Conservation (phyloP, 805 yeast species). For the Wickerhamomyces kurtzmanii region DNA sequence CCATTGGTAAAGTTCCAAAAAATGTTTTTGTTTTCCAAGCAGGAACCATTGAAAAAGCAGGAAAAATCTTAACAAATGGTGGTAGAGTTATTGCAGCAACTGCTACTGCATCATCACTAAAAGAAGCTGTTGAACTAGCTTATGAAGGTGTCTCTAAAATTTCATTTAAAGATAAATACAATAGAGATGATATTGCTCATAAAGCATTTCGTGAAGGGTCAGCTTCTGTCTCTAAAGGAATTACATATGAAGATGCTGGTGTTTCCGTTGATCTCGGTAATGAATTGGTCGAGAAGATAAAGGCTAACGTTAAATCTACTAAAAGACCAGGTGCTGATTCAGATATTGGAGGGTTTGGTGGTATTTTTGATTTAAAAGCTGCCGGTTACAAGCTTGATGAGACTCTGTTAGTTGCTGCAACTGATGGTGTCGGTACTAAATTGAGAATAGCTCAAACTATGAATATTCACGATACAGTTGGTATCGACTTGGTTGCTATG, state of each 20-base stretch:
- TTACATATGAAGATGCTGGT: conserved; percentile 94
- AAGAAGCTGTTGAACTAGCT: conserved; percentile 78
- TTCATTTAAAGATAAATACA: conserved; percentile 64
- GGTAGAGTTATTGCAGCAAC: conserved; percentile 97
- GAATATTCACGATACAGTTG: conserved; percentile 92
- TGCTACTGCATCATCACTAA: conserved; percentile 67
- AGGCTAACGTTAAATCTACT: conserved; percentile 84
- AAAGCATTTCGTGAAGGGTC: conserved; percentile 69
- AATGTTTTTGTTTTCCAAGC: conserved; percentile 82
- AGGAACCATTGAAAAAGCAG: conserved; percentile 59
- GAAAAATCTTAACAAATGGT: conserved; percentile 73
- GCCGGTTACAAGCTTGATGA: conserved; percentile 77
- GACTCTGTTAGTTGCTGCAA: conserved; percentile 88
- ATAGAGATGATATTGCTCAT: conserved; percentile 91
- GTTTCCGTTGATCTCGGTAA: conserved; percentile 97
- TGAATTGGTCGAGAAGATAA: conserved; percentile 79
- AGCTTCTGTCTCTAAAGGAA: conserved; percentile 23
- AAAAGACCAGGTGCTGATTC: conserved; percentile 95
- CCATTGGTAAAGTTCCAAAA: conserved; percentile 29
- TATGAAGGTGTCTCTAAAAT: conserved; percentile 78
- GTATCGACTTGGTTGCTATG: conserved; percentile 98
- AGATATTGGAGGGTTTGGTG: conserved; percentile 98
- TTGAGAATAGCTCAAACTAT: conserved; percentile 87
- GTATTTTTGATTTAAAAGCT: conserved; percentile 79
- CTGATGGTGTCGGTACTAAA: conserved; percentile 99